phyloP scores from a whole-genome alignment of 768 basidiomycete genomes.

The Mycena rebaudengoi region DNA sequence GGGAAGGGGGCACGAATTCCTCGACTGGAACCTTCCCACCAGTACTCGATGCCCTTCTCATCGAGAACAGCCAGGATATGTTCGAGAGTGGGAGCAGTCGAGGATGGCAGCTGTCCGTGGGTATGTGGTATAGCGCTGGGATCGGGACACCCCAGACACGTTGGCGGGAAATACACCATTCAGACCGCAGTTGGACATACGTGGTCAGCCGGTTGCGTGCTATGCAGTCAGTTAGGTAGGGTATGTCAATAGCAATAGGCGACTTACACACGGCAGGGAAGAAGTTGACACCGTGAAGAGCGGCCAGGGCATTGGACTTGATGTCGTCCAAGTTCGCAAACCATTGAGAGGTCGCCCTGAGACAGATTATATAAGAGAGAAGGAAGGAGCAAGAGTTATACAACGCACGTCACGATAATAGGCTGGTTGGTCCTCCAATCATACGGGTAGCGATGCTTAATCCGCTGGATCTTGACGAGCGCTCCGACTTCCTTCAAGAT shows the following conservation, averaged over 20 bases:
- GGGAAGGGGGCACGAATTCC: constrained; percentile 78
- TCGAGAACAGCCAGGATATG: constrained; percentile 84
- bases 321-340: constrained; percentile 92
- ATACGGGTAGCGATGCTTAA: constrained; percentile 92
- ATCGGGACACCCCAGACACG: constrained; percentile 98
- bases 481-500: constrained; percentile 64
- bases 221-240: constrained; percentile 36
- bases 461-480: constrained; percentile 72
- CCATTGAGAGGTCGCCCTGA: constrained; percentile 95
- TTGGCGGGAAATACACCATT: constrained; percentile 99
- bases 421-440: constrained; percentile 97
- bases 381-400: neutral
- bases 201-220: constrained; percentile 90
- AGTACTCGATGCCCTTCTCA: constrained; percentile 77
- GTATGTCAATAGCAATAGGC: neutral
- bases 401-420: constrained; percentile 85
- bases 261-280: constrained; percentile 75
- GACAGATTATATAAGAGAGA: neutral
- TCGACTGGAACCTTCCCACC: constrained; percentile 91
- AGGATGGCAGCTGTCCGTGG: constrained; percentile 73
- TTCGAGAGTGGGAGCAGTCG: constrained; percentile 64
- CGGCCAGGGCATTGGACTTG: constrained; percentile 76
- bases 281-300: constrained; percentile 77
- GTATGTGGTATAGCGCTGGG: constrained; percentile 78
- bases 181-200: constrained; percentile 87